Evolutionary conservation across 2,329 filamentous ascomycete genomes (phyloP).

Genomic region (Colletotrichum brevisporum): DNA sequence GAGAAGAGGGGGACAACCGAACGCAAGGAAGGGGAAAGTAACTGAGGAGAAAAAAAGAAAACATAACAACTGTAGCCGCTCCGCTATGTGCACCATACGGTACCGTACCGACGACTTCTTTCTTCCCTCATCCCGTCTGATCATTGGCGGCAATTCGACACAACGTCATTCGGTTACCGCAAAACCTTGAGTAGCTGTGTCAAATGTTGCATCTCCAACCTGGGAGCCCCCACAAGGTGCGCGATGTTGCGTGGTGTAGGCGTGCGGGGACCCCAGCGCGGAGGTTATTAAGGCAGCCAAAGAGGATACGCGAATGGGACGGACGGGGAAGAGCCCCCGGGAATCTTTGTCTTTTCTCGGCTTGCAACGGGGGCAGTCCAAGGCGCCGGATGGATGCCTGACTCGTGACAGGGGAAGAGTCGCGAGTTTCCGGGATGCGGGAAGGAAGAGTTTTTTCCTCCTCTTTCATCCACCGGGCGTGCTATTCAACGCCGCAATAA

Average conservation of each 20-base stretch:
- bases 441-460: background rate
- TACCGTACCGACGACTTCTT: background rate
- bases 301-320: constrained; percentile 8
- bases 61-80: constrained; percentile 5
- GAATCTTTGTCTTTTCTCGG: background rate
- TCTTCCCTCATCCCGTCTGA: background rate
- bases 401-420: constrained; percentile 19
- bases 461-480: background rate
- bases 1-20: background rate
- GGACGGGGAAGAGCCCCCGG: background rate
- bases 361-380: constrained; percentile 24
- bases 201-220: constrained; percentile 28
- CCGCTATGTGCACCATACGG: too few species aligned
- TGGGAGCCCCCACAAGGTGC: constrained; percentile 14
- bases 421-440: constrained; percentile 13
- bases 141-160: background rate
- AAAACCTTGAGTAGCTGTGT: constrained; percentile 33
- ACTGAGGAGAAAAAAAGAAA: background rate
- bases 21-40: background rate
- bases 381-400: constrained; percentile 22
- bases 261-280: constrained; percentile 39
- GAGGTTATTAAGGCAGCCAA: constrained; percentile 21
- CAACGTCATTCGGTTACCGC: constrained; percentile 34
- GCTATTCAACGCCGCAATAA: background rate
- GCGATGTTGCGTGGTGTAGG: background rate